Base-by-base conservation (phyloP, 768 basidiomycete species). In the Pluteus cervinus region DNA sequence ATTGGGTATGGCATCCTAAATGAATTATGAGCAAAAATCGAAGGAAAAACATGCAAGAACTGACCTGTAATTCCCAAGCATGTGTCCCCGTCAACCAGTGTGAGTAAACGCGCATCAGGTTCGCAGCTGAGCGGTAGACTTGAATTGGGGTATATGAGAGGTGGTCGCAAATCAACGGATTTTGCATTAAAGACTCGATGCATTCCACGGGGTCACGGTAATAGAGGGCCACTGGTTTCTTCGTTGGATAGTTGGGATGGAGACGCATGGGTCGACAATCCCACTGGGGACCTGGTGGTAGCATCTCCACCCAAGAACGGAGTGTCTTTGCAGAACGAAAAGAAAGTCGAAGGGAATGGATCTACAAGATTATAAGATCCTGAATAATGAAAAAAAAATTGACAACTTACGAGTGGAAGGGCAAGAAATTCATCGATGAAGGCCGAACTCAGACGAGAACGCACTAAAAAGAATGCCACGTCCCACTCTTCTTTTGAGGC, bases 401-500 rank as follows among this genome's bases (percentile, higher is more conserved):
- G n/a, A 17, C 15, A 23, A 38, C 51, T 36, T 40, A 62, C 56
- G 24, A 56, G 22, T 29, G 49, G 20, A 17, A 64, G 48, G 4
- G 41, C 38, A 18, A 63, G 33, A 26, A 63, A 56, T n/a, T 51
- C 37, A 22, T 57, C 43, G 7, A 60, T 54, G 4, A 40, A 43
- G 8, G 43, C 40, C 56, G 59, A 54, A 26, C 56, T 61, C 29
- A 64, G 38, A 14, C 43, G 29, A 3, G 54, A 57, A 4, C 36
- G 40, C n/a, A 54, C 36, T 0, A 63, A 47, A 43, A 53, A 63
- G 4, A 41, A 50, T 6, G 48, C 58, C 4, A 62, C 22, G 42
- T 62, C 48, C 61, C 61, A 64, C 33, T 66, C 61, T 1, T 40
- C 41, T n/a, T 46, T 39, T 11, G 50, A 52, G 5, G 50, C 42